Evolutionary conservation across 495 filamentous ascomycete genomes (phyloP).

Genomic region (Neurospora sp.): DNA sequence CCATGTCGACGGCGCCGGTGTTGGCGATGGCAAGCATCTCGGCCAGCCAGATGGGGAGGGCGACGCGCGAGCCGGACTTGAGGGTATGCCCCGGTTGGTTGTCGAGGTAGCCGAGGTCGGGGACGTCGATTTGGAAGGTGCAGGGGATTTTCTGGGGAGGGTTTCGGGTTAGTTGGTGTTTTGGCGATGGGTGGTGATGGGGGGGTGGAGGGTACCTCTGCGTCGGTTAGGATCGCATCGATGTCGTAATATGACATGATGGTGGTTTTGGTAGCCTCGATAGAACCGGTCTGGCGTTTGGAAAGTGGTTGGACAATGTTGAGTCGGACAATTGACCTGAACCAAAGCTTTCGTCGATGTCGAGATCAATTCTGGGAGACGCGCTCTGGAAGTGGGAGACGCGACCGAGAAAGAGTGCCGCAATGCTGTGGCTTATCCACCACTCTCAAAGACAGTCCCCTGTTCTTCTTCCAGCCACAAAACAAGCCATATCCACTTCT

Average conservation of each 20-base stretch:
- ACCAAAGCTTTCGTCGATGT: not conserved
- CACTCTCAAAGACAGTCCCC: too few species aligned
- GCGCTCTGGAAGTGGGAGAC: not conserved
- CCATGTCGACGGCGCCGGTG: constrained; percentile 30
- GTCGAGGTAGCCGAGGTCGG: constrained; percentile 80
- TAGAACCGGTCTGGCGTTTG: not conserved
- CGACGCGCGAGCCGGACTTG: constrained; percentile 65
- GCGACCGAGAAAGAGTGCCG: not conserved
- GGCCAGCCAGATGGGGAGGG: constrained; percentile 91
- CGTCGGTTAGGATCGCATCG: constrained; percentile 86
- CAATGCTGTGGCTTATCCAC: not conserved
- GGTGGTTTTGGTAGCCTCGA: not conserved
- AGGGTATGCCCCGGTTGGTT: constrained; percentile 53
- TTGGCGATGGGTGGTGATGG: not conserved
- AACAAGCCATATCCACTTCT: not conserved
- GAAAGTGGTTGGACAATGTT: not conserved
- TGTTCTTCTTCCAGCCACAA: too few species aligned
- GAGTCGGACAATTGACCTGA: not conserved
- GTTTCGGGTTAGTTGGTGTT: not conserved
- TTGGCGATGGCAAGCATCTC: constrained; percentile 84
- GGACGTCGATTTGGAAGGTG: constrained; percentile 81
- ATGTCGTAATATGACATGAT: constrained; percentile 90
- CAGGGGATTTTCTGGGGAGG: constrained; percentile 76
- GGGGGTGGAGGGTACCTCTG: constrained; percentile 48
- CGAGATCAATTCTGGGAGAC: not conserved